Evolutionary conservation across 768 basidiomycete genomes (phyloP), one percentile per base, ranked within the genome.

Genomic region (Kwoniella bestiolae): DNA sequence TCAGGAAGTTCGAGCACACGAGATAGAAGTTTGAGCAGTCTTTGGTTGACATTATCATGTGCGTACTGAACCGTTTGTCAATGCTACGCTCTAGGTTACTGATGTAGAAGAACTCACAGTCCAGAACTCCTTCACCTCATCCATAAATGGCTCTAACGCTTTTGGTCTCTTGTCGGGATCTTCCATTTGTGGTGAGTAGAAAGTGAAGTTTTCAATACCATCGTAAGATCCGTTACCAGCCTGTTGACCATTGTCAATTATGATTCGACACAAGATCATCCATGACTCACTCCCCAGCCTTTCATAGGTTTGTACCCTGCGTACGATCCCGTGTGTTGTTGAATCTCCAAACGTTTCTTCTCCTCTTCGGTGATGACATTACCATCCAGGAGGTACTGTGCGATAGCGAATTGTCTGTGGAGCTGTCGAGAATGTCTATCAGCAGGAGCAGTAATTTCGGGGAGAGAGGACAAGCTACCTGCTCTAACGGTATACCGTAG

Each of bases 1-100:
- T 66, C 69, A 14, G 59, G 56, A 5, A 77, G 66, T 49, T 77
- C 76, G 60, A 77, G 68, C 9, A 75, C 76, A 12, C 58, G 60
- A 4, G 76, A 77, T 21, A 77, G 59, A 25, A 77, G 60, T 7
- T 60, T 67, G 28, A 74, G 61, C 16, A 77, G 60, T 9, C 71
- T 61, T 26, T 67, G 67, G 58, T 75, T 74, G 35, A 38, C 35
- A 38, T 38, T 38, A 16, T 38, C 35, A 38, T 38, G 35, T 9
- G 35, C 35, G 35, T 38, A 38, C 35, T 38, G 35, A n/a, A n/a
- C n/a, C n/a, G 35, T 38, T 38, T 38, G 21, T 49, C n/a, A n/a
- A n/a, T n/a, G n/a, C n/a, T n/a, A n/a, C n/a, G n/a, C n/a, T n/a
- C n/a, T n/a, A n/a, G n/a, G n/a, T n/a, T n/a, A n/a, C n/a, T n/a